Base-by-base conservation (phyloP, 1,284 basidiomycete species). In the Fistulinella staudtii region DNA sequence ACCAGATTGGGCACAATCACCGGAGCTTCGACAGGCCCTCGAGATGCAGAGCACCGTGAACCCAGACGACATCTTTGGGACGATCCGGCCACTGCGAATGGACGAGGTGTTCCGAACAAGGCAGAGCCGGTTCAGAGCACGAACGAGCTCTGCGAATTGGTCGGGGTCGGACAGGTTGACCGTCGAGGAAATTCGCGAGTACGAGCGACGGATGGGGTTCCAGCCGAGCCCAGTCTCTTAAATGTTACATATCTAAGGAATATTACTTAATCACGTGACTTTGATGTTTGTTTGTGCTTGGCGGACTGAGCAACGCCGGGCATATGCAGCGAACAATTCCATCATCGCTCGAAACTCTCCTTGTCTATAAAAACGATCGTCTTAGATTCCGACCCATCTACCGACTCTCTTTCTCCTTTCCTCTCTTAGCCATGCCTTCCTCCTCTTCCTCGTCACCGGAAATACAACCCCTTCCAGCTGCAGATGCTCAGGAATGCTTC, bases 111-210 rank as follows among this genome's bases (percentile, higher is more conserved):
- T 91, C 70, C 78, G 79, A 54, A 79, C 76, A 22, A 66, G 80
- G 52, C 82, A 83, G 42, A 86, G 81, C 47, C 77, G 86, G 38
- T 95, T 96, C 72, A 76, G 92, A 47, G 85, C 88, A 11, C 76
- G 93, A 42, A 91, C 91, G 7, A 93, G 89, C 57, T 93, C 90
- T 15, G 94, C 93, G 33, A 95, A 95, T 64, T 97, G 93, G 93
- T 79, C 80, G 14, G 90, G 89, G 14, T 71, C 83, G 13, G 93
- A 97, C 69, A 76, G 82, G 27, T 70, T 97, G 52, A 93, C 91
- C 7, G 66, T 73, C 28, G 79, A 85, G 51, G 93, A 97, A 66
- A 82, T 93, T 67, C 71, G 75, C 46, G 88, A 92, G 54, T 97
- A 96, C 61, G 89, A 85, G 3, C 77, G 76, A 56, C 75, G 87